Conservation (phyloP, 306 rosid genomes). For the Crataegus laevigata region DNA sequence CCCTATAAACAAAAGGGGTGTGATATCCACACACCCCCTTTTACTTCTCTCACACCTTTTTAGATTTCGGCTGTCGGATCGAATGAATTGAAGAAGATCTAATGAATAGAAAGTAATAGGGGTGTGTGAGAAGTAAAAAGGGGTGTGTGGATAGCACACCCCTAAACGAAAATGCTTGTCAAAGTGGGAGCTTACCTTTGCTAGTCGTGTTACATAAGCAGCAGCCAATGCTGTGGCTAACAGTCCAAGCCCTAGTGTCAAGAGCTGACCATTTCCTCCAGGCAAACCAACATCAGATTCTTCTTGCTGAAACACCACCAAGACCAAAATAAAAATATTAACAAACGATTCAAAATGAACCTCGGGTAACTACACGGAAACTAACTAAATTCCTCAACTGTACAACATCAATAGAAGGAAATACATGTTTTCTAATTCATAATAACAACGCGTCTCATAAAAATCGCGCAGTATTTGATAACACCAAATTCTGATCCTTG, state of each 20-base stretch:
- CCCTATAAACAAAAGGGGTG: too few relatives aligned
- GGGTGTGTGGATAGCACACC: too few relatives aligned
- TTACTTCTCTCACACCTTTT: too few relatives aligned
- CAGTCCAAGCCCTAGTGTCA: conserved; percentile 81
- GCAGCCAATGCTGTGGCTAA: conserved; percentile 81
- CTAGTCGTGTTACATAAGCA: conserved; percentile 77
- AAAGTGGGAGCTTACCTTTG: conserved; percentile 47
- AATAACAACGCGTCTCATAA: background rate
- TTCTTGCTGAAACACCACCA: conserved; percentile 68
- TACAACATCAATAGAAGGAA: background rate
- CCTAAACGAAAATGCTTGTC: background rate
- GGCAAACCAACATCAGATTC: conserved; percentile 56
- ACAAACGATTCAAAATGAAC: background rate
- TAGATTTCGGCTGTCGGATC: too few relatives aligned
- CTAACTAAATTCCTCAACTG: background rate
- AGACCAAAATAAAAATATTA: background rate
- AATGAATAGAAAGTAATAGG: too few relatives aligned
- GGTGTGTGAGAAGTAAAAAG: too few relatives aligned
- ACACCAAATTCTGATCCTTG: background rate
- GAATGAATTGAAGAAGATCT: too few relatives aligned
- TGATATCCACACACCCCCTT: too few relatives aligned
- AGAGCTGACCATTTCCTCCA: conserved; percentile 75
- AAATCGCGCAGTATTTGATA: background rate
- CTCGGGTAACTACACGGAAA: background rate
- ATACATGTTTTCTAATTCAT: background rate